Base-by-base conservation (phyloP, 768 basidiomycete species). In the Hygrocybe punicea region DNA sequence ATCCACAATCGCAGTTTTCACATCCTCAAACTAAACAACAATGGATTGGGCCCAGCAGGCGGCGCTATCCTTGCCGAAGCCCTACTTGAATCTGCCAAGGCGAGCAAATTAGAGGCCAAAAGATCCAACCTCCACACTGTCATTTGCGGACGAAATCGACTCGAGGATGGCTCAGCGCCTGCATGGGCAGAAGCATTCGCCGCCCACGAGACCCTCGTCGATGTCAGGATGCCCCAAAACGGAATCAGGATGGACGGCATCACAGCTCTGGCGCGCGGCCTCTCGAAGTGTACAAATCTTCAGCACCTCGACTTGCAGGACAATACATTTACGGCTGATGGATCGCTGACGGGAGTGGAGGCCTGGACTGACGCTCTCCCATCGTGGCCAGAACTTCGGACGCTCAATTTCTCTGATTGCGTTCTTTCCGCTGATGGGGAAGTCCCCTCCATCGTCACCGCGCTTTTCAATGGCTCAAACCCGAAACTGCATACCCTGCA, bases 141-240 rank as follows among this genome's bases (percentile, higher is more conserved):
- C 63, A 84, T 95, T 60, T 98, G 97, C 72, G 96, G 97, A 14
- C 85, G 96, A 57, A 99, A 98, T 73, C 83, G 97, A n/a, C 78
- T 98, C 36, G 93, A 98, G 76, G 85, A 94, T 63, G 94, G 92
- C 45, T 89, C 87, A 2, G 91, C 96, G 7, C 59, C 75, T 0
- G 80, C 81, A 6, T 98, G 92, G 89, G 93, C 91, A 1, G 82
- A 85, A 37, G 95, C 96, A 4, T 96, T 96, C 67, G 84, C 84
- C 1, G 89, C 84, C 36, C 93, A 97, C 66, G 85, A 83, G 6
- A 84, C 84, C 6, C 81, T 99, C 33, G 77, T 77, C 52, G 92
- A 97, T 62, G 87, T 98, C 29, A 82, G 90, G 57, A 87, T 98
- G 86, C 90, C 91, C n/a, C 95, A 98, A 78, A 98, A 99, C 66